These are phyloP conservation scores for Coemansia sp. DNA, from an alignment of 192 early-diverging fungal genomes.

Conservation along the genomic window DNA sequence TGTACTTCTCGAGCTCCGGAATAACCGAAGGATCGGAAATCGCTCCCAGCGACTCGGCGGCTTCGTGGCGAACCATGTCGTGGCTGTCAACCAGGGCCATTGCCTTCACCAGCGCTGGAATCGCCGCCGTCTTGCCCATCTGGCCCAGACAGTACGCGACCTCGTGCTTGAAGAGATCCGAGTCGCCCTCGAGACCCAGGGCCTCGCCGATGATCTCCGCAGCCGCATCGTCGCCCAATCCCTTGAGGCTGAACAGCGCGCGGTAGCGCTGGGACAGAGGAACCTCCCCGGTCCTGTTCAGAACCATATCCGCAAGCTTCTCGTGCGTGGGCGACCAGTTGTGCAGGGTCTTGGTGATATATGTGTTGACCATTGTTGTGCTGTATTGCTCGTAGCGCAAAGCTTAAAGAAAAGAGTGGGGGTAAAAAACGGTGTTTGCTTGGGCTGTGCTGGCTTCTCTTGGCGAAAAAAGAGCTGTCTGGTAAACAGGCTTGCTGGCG, in stretches of 20 bases:
- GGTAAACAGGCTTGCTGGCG: no score
- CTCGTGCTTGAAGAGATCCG: constrained; percentile 92
- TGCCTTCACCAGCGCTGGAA: constrained; percentile 65
- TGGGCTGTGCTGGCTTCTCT: no score
- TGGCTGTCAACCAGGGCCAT: constrained; percentile 71
- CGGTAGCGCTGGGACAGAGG: constrained; percentile 88
- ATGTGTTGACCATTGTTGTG: constrained; percentile 50
- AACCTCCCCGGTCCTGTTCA: constrained; percentile 60
- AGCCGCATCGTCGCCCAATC: constrained; percentile 66
- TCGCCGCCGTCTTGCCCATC: constrained; percentile 81
- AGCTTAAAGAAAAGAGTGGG: not conserved
- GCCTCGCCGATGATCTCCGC: constrained; percentile 83
- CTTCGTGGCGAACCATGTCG: constrained; percentile 97
- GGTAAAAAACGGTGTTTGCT: no score
- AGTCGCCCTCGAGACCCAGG: constrained; percentile 72
- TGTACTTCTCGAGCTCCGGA: constrained; percentile 72
- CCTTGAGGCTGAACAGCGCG: constrained; percentile 90
- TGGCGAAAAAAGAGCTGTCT: no score
- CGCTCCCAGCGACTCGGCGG: constrained; percentile 94
- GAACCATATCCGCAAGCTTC: constrained; percentile 64
- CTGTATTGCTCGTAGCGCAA: not conserved
- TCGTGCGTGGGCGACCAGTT: constrained; percentile 59
- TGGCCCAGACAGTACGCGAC: constrained; percentile 96
- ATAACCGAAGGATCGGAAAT: constrained; percentile 73
- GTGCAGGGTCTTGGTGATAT: constrained; percentile 32